Conservation (phyloP, 2,329 filamentous ascomycete genomes). For the Ophiostoma ips region DNA sequence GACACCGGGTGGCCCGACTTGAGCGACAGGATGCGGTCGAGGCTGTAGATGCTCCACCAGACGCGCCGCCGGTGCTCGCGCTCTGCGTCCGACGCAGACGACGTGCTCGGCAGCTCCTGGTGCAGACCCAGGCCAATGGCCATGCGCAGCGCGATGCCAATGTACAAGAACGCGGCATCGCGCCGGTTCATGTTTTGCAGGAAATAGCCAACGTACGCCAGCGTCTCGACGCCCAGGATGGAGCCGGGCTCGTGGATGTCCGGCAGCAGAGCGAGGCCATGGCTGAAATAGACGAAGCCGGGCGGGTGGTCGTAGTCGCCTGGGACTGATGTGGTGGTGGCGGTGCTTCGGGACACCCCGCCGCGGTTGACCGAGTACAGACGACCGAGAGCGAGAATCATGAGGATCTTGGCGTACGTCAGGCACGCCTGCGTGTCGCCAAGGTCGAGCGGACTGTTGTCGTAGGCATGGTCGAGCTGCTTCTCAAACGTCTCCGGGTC, state of each 20-base stretch:
- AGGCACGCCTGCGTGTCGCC: slow-evolving; percentile 33
- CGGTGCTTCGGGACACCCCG: slow-evolving; percentile 27
- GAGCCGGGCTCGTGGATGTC: slow-evolving; percentile 42
- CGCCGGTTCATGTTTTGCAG: slow-evolving; percentile 42
- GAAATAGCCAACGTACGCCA: slow-evolving; percentile 40
- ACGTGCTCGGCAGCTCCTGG: slow-evolving; percentile 29
- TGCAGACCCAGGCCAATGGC: slow-evolving; percentile 42
- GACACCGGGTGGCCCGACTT: slow-evolving; percentile 41
- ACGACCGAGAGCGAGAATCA: slow-evolving; percentile 40
- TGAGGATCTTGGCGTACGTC: slow-evolving; percentile 34
- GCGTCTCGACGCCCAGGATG: slow-evolving; percentile 38
- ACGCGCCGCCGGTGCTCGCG: slow-evolving; percentile 36
- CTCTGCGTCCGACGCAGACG: slow-evolving; percentile 20
- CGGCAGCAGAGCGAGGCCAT: slow-evolving; percentile 36
- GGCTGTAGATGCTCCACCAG: slow-evolving; percentile 44
- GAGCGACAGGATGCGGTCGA: slow-evolving; percentile 37
- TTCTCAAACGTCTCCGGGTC: slow-evolving; percentile 32
- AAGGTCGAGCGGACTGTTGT: slow-evolving; percentile 26
- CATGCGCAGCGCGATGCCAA: slow-evolving; percentile 41
- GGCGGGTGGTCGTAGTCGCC: slow-evolving; percentile 26
- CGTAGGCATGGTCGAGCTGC: slow-evolving; percentile 30
- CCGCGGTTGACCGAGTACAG: slow-evolving; percentile 41
- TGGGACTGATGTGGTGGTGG: not conserved
- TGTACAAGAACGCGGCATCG: slow-evolving; percentile 41
- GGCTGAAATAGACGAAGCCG: slow-evolving; percentile 40